These are phyloP conservation scores for Magnolia changhungtana DNA, from an alignment of 164 flowering plant genomes.

Conservation along the genomic window DNA sequence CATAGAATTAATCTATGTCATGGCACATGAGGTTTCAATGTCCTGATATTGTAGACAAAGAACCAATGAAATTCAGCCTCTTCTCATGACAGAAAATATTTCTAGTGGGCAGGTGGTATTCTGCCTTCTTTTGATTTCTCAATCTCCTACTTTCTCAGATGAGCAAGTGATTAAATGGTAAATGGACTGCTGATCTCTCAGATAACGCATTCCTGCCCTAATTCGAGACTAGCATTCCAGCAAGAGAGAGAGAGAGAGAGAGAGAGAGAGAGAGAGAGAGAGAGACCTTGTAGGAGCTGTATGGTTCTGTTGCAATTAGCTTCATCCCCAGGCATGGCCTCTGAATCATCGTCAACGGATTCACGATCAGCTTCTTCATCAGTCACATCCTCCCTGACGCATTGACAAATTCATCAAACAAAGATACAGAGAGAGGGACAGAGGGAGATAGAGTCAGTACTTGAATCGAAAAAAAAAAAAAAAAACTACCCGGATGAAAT, in stretches of 20 bases:
- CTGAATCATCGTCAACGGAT: slow-evolving; percentile 7
- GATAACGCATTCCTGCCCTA: neutral
- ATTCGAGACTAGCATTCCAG: neutral
- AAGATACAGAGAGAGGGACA: neutral
- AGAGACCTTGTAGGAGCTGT: slow-evolving; percentile 7
- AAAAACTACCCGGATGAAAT: slow-evolving; percentile 1
- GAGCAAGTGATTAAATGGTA: neutral
- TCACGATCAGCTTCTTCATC: slow-evolving; percentile 5
- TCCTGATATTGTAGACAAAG: no score
- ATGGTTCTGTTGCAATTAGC: slow-evolving; percentile 6
- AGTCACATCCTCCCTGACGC: neutral
- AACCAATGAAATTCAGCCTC: no score
- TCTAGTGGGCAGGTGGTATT: no score
- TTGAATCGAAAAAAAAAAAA: neutral
- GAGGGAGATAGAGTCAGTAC: neutral
- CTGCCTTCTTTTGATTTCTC: neutral
- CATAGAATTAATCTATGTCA: no score
- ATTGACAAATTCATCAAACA: neutral
- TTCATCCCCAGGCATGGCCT: neutral
- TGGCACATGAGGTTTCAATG: no score
- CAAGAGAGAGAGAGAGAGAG: neutral
- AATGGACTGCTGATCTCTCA: neutral
- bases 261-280: neutral
- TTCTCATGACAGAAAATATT: no score
- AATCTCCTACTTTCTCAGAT: neutral